Evolutionary conservation across 1,284 basidiomycete species (phyloP).

Genomic region (Somion occarium): DNA sequence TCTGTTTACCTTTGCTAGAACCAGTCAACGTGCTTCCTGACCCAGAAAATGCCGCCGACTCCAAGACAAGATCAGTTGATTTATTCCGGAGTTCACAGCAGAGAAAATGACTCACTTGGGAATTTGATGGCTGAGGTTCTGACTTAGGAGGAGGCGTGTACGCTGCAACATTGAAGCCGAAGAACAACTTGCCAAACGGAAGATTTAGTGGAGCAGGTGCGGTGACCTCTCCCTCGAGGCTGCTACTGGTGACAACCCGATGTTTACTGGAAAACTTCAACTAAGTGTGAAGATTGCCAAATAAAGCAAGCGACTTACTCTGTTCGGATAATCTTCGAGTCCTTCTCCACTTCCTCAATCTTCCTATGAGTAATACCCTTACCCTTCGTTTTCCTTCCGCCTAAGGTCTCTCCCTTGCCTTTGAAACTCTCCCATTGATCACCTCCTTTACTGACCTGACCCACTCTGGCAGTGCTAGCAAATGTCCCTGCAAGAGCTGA

Average conservation of each 20-base stretch:
- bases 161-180: constrained; percentile 79
- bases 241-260: constrained; percentile 81
- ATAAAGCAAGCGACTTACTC: constrained; percentile 53
- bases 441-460: constrained; percentile 64
- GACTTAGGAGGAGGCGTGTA: no score
- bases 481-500: constrained; percentile 72
- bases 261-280: constrained; percentile 57
- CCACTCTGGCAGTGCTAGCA: constrained; percentile 41
- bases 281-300: constrained; percentile 9
- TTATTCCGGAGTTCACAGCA: no score
- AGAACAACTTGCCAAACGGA: constrained; percentile 92
- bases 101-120: neutral
- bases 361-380: constrained; percentile 83
- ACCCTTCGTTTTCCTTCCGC: constrained; percentile 87
- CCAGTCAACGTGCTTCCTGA: constrained; percentile 84
- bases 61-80: constrained; percentile 19
- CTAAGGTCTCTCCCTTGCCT: constrained; percentile 85
- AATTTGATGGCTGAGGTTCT: constrained; percentile 8
- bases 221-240: constrained; percentile 70
- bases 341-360: constrained; percentile 73
- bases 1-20: constrained; percentile 55
- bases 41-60: constrained; percentile 74
- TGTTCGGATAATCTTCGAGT: constrained; percentile 85
- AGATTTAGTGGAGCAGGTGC: constrained; percentile 89
- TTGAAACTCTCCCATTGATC: constrained; percentile 92